Evolutionary conservation across 306 rosid species (phyloP), one percentile per base, ranked within the genome.

Genomic region (Hylodesmum podocarpum): DNA sequence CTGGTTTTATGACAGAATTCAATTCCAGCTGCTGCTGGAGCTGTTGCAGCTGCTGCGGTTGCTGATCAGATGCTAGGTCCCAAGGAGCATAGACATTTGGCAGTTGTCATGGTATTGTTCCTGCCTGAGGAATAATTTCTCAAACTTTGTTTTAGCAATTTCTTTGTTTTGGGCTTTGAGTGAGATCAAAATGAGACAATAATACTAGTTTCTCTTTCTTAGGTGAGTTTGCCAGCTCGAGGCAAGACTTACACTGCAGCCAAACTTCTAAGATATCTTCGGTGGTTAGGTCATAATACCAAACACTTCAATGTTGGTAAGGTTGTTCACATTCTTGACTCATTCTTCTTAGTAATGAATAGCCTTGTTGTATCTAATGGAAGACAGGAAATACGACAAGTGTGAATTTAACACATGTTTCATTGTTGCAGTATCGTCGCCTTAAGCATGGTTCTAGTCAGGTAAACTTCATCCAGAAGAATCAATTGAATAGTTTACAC

Each of bases 51-150:
- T 76, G 99, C 89, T 70, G 99, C 99, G 36, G 70, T 92, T 69
- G 99, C 99, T 77, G 99, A 95, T 85, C 99, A 92, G 91, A 90
- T 95, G 99, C 92, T 92, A 70, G 99, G 97, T 76, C 99, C 90
- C 65, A 95, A 95, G 89, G 96, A 95, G 85, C 97, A 95, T 77
- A 87, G 82, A 66, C 97, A 88, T 88, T 89, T 95, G 87, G 99
- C 97, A 15, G 92, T 95, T 69, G 96, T 95, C 84, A 82, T 95
- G 99, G 99, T 95, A 89, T 57, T 53, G 5, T 65, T 66, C 79
- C 67, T 51, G 41, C 28, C 47, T 31, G 55, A 66, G 49, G 55
- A 78, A 39, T 58, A 62, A 57, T 40, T 47, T 14, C 55, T 43
- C 49, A 34, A 73, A 58, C 5, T 21, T 13, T 22, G 3, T 28